Evolutionary conservation across 345 rosid species (phyloP).

Genomic region (Erysimum cheiranthoides): DNA sequence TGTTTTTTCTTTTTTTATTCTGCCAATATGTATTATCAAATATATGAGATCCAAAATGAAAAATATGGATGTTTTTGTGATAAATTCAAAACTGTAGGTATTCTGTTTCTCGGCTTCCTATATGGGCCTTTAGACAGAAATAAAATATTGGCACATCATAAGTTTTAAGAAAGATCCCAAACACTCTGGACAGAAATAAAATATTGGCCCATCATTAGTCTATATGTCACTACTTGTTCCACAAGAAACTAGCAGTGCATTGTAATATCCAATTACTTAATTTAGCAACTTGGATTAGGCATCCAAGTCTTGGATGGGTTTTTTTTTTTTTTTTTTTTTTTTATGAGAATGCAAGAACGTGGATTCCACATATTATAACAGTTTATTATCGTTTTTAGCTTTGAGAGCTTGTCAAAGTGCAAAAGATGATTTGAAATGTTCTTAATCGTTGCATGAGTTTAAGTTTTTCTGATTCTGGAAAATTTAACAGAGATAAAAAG

Average conservation of each 20-base stretch:
- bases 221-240: conserved; percentile 4
- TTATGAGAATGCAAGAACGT: conserved; percentile 29
- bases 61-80: neutral
- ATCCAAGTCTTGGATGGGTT: neutral
- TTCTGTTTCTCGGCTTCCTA: neutral
- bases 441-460: conserved; percentile 11
- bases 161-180: neutral
- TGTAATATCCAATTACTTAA: conserved; percentile 10
- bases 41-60: neutral
- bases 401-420: conserved; percentile 17
- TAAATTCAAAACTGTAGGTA: neutral
- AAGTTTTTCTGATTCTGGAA: neutral
- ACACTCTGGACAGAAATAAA: neutral
- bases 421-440: conserved; percentile 14
- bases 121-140: conserved; percentile 11
- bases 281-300: conserved; percentile 23
- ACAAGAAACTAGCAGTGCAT: neutral
- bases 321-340: neutral
- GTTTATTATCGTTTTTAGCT: neutral
- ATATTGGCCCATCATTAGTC: conserved; percentile 2
- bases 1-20: neutral
- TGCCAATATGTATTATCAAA: neutral
- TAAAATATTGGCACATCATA: neutral
- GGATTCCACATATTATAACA: conserved; percentile 27
- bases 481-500: neutral